phyloP scores from a whole-genome alignment of 2,329 filamentous ascomycete genomes.

The Fusarium sp. region DNA sequence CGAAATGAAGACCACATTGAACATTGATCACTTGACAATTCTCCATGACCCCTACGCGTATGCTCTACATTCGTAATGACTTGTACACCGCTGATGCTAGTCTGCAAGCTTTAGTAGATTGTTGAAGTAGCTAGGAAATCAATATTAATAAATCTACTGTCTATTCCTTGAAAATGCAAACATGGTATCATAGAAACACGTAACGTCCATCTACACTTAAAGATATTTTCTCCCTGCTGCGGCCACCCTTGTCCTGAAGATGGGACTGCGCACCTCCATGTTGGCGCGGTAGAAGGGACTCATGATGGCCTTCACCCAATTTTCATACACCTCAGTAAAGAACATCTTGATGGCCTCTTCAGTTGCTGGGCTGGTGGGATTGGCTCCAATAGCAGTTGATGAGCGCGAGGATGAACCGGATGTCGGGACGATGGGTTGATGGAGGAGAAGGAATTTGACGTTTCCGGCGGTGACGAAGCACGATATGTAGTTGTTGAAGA shows the following conservation, averaged over 20 bases:
- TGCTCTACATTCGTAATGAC: neutral
- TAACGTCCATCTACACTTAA: slow-evolving; percentile 58
- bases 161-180: slow-evolving; percentile 26
- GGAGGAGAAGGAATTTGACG: slow-evolving; percentile 93
- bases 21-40: slow-evolving; percentile 28
- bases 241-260: slow-evolving; percentile 86
- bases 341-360: slow-evolving; percentile 97
- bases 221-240: slow-evolving; percentile 95
- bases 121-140: neutral
- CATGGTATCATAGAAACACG: slow-evolving; percentile 46
- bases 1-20: slow-evolving; percentile 52
- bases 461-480: slow-evolving; percentile 95
- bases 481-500: slow-evolving; percentile 95
- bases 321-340: slow-evolving; percentile 95
- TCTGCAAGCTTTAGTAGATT: neutral
- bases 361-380: slow-evolving; percentile 89
- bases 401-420: slow-evolving; percentile 65
- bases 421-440: slow-evolving; percentile 76
- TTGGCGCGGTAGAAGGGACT: slow-evolving; percentile 94
- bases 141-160: slow-evolving; percentile 4
- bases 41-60: neutral
- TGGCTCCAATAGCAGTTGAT: slow-evolving; percentile 82
- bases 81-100: neutral
- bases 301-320: slow-evolving; percentile 97
- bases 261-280: slow-evolving; percentile 86